phyloP scores from a whole-genome alignment of 371 early-diverging fungal genomes.

The Ecytonucleospora hepatopenaei region DNA sequence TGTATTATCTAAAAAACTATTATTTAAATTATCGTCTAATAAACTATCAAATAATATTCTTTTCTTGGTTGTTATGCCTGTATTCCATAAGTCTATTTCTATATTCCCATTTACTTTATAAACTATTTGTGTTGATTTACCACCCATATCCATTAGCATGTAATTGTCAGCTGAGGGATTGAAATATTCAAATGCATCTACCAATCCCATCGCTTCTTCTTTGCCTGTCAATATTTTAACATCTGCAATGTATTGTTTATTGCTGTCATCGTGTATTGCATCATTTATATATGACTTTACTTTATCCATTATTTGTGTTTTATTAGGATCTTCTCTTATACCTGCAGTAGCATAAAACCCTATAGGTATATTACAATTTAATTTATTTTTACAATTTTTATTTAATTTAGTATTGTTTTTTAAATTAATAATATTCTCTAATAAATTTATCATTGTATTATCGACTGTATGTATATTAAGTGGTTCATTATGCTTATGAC shows the following conservation, averaged over 20 bases:
- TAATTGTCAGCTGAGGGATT: background rate
- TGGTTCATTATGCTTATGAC: background rate
- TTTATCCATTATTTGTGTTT: conserved; percentile 19
- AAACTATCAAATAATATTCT: too few relatives aligned
- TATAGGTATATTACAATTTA: conserved; percentile 33
- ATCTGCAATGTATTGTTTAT: conserved; percentile 40
- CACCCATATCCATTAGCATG: conserved; percentile 53
- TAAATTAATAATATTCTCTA: conserved; percentile 6
- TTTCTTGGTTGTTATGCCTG: conserved; percentile 5
- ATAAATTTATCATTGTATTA: too few relatives aligned
- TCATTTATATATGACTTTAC: conserved; percentile 16
- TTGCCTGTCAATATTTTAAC: conserved; percentile 38
- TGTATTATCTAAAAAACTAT: too few relatives aligned
- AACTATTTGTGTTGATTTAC: conserved; percentile 47
- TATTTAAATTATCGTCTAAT: too few relatives aligned
- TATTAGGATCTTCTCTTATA: conserved; percentile 14
- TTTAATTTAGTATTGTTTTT: background rate
- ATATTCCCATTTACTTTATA: background rate
- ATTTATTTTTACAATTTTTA: background rate
- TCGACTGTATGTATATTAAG: too few relatives aligned
- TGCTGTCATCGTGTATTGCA: too few relatives aligned
- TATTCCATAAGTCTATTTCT: background rate
- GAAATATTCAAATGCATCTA: conserved; percentile 20
- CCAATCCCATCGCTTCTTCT: conserved; percentile 44
- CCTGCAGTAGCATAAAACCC: conserved; percentile 54